Evolutionary conservation across 331 rosid species (phyloP).

Genomic region (Malus hybrid): DNA sequence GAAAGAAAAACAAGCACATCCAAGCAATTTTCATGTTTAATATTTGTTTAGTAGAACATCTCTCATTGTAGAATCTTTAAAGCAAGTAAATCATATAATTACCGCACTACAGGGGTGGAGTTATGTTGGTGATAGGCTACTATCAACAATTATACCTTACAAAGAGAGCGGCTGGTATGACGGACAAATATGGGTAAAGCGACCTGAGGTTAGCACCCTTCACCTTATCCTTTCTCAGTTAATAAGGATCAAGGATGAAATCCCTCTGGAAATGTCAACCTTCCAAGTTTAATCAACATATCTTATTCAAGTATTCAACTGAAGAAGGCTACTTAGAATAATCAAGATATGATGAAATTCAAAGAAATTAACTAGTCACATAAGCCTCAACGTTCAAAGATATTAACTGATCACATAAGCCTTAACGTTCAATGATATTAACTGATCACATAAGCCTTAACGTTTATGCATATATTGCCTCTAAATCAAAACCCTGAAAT

Average conservation of each 20-base stretch:
- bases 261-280: too few species aligned
- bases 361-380: neutral
- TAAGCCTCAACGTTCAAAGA: too few species aligned
- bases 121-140: constrained; percentile 94
- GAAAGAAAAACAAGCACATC: neutral
- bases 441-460: neutral
- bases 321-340: too few species aligned
- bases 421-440: too few species aligned
- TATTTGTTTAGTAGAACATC: neutral
- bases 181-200: constrained; percentile 99
- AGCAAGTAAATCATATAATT: constrained; percentile 6
- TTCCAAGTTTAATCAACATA: too few species aligned
- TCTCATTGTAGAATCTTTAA: neutral
- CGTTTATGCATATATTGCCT: neutral
- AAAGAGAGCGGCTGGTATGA: constrained; percentile 80
- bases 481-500: neutral
- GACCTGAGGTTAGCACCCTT: constrained; percentile 73
- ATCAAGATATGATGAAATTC: neutral
- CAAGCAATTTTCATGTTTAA: neutral
- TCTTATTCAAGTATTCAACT: too few species aligned
- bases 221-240: neutral
- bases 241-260: neutral
- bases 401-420: neutral
- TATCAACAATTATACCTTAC: constrained; percentile 51
- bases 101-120: constrained; percentile 84